phyloP scores from a whole-genome alignment of 768 basidiomycete genomes.

The Fistulinella prunicolor region DNA sequence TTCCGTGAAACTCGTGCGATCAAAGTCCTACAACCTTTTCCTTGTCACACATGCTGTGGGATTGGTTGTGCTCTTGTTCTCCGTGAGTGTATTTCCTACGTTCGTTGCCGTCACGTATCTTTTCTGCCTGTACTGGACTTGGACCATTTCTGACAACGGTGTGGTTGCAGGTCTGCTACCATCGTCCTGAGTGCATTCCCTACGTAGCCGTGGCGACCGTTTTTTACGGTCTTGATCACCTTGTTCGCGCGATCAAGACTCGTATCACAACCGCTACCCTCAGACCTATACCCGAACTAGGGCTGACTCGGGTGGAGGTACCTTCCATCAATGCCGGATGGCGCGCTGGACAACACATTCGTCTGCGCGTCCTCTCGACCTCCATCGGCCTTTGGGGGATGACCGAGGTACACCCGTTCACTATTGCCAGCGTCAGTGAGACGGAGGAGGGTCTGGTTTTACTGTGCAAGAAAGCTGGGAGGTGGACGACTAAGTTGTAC shows the following conservation, averaged over 20 bases:
- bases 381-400: conserved; percentile 55
- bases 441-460: conserved; percentile 62
- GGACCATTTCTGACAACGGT: not conserved
- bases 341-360: conserved; percentile 82
- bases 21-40: conserved; percentile 64
- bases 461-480: conserved; percentile 62
- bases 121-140: not conserved
- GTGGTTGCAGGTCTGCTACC: conserved; percentile 42
- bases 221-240: conserved; percentile 57
- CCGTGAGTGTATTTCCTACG: conserved; percentile 40
- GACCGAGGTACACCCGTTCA: conserved; percentile 76
- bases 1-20: conserved; percentile 55
- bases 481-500: conserved; percentile 62
- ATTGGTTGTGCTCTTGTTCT: conserved; percentile 52
- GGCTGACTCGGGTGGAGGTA: conserved; percentile 63
- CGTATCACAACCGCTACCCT: conserved; percentile 59
- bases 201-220: conserved; percentile 51
- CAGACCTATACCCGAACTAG: conserved; percentile 58
- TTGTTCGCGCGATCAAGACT: conserved; percentile 64
- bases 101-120: too few species aligned
- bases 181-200: conserved; percentile 48
- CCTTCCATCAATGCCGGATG: conserved; percentile 66
- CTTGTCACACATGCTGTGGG: conserved; percentile 57
- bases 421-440: conserved; percentile 64
- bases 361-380: conserved; percentile 59